Conservation (phyloP, 2,329 filamentous ascomycete genomes). For the Penicillium sp. region DNA sequence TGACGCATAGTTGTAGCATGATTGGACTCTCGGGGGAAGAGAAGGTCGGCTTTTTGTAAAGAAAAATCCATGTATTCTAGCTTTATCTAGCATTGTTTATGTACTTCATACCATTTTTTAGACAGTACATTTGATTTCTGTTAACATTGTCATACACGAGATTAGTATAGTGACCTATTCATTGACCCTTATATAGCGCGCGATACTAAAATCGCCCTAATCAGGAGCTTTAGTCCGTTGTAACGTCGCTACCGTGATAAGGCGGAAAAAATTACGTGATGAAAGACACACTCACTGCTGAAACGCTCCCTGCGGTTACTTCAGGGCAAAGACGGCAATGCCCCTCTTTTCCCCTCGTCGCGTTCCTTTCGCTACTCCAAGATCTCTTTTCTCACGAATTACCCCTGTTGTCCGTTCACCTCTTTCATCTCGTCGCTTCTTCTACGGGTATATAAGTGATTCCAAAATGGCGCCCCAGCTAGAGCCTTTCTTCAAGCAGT, state of each 20-base stretch:
- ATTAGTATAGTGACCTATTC: too few relatives aligned
- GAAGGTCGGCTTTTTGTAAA: constrained; percentile 14
- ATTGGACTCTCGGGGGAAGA: neutral
- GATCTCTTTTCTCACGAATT: constrained; percentile 16
- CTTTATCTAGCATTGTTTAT: constrained; percentile 20
- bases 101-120: constrained; percentile 16
- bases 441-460: constrained; percentile 47
- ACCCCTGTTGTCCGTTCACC: constrained; percentile 11
- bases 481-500: constrained; percentile 86
- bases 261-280: constrained; percentile 26
- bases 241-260: constrained; percentile 16
- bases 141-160: too few relatives aligned
- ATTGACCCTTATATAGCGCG: too few relatives aligned
- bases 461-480: constrained; percentile 82
- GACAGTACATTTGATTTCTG: too few relatives aligned
- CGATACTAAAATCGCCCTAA: neutral
- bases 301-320: constrained; percentile 6
- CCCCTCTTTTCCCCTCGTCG: constrained; percentile 36
- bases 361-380: constrained; percentile 26
- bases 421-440: constrained; percentile 33
- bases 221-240: neutral
- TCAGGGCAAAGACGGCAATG: constrained; percentile 23
- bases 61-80: constrained; percentile 25
- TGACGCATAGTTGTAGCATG: constrained; percentile 44
- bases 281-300: constrained; percentile 9